Evolutionary conservation across 495 filamentous ascomycete genomes (phyloP).

Genomic region (Neohortaea acidophila): DNA sequence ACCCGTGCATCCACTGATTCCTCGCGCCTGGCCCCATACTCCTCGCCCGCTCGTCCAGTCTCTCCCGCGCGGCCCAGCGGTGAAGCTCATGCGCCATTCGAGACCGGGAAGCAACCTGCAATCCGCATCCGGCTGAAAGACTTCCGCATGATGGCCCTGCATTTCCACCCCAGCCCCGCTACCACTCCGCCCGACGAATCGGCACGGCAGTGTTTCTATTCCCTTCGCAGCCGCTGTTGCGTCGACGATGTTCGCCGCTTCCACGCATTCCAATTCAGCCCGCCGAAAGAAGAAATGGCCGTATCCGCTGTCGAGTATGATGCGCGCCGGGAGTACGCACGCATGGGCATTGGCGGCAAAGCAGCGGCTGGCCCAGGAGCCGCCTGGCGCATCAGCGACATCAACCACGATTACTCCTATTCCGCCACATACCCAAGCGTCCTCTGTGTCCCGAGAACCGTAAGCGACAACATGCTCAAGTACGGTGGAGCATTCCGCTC

Average conservation of each 20-base stretch:
- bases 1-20: slow-evolving; percentile 16
- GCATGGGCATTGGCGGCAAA: slow-evolving; percentile 69
- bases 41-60: slow-evolving; percentile 34
- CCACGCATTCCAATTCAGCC: slow-evolving; percentile 74
- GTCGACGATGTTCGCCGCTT: slow-evolving; percentile 76
- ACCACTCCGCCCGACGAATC: slow-evolving; percentile 71
- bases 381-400: slow-evolving; percentile 79
- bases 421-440: slow-evolving; percentile 88
- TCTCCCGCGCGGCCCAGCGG: slow-evolving; percentile 34
- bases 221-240: slow-evolving; percentile 37
- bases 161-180: slow-evolving; percentile 41
- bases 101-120: slow-evolving; percentile 52
- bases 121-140: slow-evolving; percentile 83
- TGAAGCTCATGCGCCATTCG: background rate
- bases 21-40: slow-evolving; percentile 8
- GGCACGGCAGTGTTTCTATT: slow-evolving; percentile 60
- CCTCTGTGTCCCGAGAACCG: slow-evolving; percentile 65
- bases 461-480: slow-evolving; percentile 92
- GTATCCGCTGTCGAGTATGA: slow-evolving; percentile 77
- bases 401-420: slow-evolving; percentile 53
- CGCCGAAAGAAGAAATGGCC: slow-evolving; percentile 58
- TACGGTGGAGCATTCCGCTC: slow-evolving; percentile 86
- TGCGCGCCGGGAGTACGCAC: slow-evolving; percentile 58
- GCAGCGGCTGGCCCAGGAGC: slow-evolving; percentile 36
- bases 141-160: slow-evolving; percentile 84